These are phyloP conservation scores for Neurospora sp. DNA, from an alignment of 495 filamentous ascomycete species.

Conservation along the genomic window DNA sequence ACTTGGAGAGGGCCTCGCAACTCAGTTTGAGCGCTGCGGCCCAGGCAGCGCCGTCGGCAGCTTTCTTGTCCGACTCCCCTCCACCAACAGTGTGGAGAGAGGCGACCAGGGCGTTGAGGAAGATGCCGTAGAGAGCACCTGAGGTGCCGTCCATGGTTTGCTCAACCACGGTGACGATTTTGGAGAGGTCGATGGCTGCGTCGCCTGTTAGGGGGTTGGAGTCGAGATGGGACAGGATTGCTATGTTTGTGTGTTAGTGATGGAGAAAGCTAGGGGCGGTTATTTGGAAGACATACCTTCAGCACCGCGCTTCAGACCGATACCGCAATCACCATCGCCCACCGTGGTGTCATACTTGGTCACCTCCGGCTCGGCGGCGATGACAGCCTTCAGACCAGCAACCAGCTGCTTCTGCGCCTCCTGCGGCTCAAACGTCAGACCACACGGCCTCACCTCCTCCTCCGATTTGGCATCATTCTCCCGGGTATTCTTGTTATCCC, in stretches of 20 bases:
- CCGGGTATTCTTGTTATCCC: conserved; percentile 28
- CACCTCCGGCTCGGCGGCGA: conserved; percentile 70
- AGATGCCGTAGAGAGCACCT: conserved; percentile 91
- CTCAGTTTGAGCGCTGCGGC: conserved; percentile 62
- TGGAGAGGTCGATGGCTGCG: conserved; percentile 57
- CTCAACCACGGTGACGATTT: conserved; percentile 78
- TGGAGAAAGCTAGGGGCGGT: background rate
- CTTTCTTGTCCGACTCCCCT: conserved; percentile 20
- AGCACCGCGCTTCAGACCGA: conserved; percentile 80
- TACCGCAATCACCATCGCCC: conserved; percentile 92
- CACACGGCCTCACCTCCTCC: conserved; percentile 50
- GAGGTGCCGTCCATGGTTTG: conserved; percentile 91
- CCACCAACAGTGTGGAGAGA: conserved; percentile 44
- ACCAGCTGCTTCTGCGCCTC: conserved; percentile 49
- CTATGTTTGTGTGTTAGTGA: conserved; percentile 26
- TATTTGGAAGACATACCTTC: conserved; percentile 45
- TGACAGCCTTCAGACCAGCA: conserved; percentile 60
- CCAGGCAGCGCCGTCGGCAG: conserved; percentile 46
- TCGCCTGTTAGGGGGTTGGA: conserved; percentile 52
- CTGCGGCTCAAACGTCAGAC: conserved; percentile 46
- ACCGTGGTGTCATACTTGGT: conserved; percentile 87
- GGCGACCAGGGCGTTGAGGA: conserved; percentile 80
- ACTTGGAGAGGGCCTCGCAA: conserved; percentile 58
- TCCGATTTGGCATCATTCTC: conserved; percentile 29
- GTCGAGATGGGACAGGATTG: conserved; percentile 57